Conservation (phyloP, 2,329 filamentous ascomycete genomes). For the Ceratocystis papillata region DNA sequence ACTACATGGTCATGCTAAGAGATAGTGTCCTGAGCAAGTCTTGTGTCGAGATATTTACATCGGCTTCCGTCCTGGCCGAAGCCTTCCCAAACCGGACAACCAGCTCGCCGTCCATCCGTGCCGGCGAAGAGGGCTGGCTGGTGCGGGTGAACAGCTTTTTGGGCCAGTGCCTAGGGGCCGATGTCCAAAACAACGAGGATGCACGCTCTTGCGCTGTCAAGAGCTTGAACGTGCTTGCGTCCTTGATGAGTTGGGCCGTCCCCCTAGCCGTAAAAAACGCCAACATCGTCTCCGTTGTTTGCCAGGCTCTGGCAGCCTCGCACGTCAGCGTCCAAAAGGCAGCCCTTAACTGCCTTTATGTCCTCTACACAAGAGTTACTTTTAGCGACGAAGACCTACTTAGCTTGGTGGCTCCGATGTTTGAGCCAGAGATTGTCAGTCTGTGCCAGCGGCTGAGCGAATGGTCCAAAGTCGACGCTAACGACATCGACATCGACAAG, state of each 20-base stretch:
- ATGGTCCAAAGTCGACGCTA: slow-evolving; percentile 67
- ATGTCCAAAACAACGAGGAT: slow-evolving; percentile 53
- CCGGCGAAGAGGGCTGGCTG: slow-evolving; percentile 78
- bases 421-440: slow-evolving; percentile 57
- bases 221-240: slow-evolving; percentile 63
- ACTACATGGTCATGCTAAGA: slow-evolving; percentile 70
- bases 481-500: slow-evolving; percentile 80
- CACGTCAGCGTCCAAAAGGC: slow-evolving; percentile 66
- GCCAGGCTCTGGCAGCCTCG: slow-evolving; percentile 56
- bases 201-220: slow-evolving; percentile 63
- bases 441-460: slow-evolving; percentile 65
- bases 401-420: slow-evolving; percentile 68
- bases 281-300: slow-evolving; percentile 58
- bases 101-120: slow-evolving; percentile 54
- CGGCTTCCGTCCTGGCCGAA: slow-evolving; percentile 60
- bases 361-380: slow-evolving; percentile 63
- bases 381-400: slow-evolving; percentile 69
- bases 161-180: slow-evolving; percentile 57
- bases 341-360: slow-evolving; percentile 71
- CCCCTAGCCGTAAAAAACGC: slow-evolving; percentile 67
- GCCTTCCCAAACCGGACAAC: slow-evolving; percentile 63
- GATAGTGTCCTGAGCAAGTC: slow-evolving; percentile 77
- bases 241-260: slow-evolving; percentile 77
- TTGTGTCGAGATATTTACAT: slow-evolving; percentile 88
- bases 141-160: slow-evolving; percentile 64